Percentiles rank a stretch among this genome's conserved stretches.
Evolutionary conservation across 352 stramenopile genomes (phyloP).

Genomic region (Pythium chondricola): DNA sequence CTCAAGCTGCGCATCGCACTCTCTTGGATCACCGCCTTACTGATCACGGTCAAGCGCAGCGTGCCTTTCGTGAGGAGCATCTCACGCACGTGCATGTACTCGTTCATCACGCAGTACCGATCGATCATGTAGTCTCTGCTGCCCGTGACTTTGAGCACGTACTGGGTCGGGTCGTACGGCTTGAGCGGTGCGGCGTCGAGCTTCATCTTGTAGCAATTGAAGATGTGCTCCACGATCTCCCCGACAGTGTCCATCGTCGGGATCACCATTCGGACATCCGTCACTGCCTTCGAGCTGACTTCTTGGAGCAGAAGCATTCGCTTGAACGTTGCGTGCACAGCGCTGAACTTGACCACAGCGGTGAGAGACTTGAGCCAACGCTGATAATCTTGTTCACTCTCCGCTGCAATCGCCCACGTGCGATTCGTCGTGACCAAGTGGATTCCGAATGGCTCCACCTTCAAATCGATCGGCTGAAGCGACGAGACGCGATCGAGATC

Average conservation of each 20-base stretch:
- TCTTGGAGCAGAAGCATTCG: slow-evolving; percentile 82
- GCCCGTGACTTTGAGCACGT: slow-evolving; percentile 80
- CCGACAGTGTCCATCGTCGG: slow-evolving; percentile 76
- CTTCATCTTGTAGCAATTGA: slow-evolving; percentile 83
- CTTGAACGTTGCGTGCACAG: slow-evolving; percentile 73
- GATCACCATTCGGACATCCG: slow-evolving; percentile 83
- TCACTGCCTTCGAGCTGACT: slow-evolving; percentile 78
- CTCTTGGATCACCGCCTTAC: slow-evolving; percentile 82
- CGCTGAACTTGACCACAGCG: slow-evolving; percentile 72
- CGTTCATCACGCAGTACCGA: slow-evolving; percentile 72
- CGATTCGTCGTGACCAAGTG: slow-evolving; percentile 68
- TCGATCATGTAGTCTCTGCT: slow-evolving; percentile 86
- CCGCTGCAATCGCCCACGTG: slow-evolving; percentile 71
- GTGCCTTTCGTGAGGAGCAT: slow-evolving; percentile 84
- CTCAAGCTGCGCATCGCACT: slow-evolving; percentile 72
- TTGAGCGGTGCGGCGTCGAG: slow-evolving; percentile 66
- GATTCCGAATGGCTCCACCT: slow-evolving; percentile 66
- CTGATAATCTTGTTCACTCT: slow-evolving; percentile 70
- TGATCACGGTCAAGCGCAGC: slow-evolving; percentile 77
- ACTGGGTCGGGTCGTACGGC: slow-evolving; percentile 76
- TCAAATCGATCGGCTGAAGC: slow-evolving; percentile 64
- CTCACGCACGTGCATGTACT: slow-evolving; percentile 86
- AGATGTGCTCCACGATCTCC: slow-evolving; percentile 86
- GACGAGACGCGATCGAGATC: slow-evolving; percentile 77
- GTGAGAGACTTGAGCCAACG: slow-evolving; percentile 79